phyloP scores from a whole-genome alignment of 2,329 filamentous ascomycete species.

The Ilyonectria robusta region DNA sequence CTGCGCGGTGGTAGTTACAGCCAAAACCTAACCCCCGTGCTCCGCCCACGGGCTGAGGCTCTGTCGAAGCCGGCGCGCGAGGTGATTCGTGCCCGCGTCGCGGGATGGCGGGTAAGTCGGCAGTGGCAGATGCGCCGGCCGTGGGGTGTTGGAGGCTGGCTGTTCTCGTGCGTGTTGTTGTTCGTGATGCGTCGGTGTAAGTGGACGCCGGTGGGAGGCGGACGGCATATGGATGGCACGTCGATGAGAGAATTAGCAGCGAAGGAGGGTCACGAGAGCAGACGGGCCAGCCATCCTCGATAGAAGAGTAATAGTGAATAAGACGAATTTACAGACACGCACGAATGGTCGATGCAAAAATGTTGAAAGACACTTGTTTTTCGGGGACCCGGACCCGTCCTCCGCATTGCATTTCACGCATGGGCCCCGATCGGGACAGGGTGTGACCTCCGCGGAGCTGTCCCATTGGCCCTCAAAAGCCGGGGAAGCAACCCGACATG shows the following conservation, averaged over 20 bases:
- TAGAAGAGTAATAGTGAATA: too few species aligned
- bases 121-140: not conserved
- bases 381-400: too few species aligned
- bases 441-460: too few species aligned
- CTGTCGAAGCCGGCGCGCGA: not conserved
- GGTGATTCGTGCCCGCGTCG: conserved; percentile 42
- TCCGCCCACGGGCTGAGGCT: not conserved
- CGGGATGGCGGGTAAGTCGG: not conserved
- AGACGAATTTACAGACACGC: too few species aligned
- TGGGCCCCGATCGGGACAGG: too few species aligned
- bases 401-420: too few species aligned
- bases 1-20: not conserved
- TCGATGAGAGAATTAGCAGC: not conserved
- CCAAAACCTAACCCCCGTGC: not conserved
- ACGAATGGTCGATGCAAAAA: too few species aligned
- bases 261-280: not conserved
- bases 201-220: not conserved
- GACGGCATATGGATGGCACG: not conserved
- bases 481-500: too few species aligned
- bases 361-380: too few species aligned
- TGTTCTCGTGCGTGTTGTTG: not conserved
- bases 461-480: too few species aligned
- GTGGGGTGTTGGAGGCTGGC: not conserved
- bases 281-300: not conserved
- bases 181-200: not conserved